Conservation (phyloP, 306 rosid genomes). For the Malus orientalis region DNA sequence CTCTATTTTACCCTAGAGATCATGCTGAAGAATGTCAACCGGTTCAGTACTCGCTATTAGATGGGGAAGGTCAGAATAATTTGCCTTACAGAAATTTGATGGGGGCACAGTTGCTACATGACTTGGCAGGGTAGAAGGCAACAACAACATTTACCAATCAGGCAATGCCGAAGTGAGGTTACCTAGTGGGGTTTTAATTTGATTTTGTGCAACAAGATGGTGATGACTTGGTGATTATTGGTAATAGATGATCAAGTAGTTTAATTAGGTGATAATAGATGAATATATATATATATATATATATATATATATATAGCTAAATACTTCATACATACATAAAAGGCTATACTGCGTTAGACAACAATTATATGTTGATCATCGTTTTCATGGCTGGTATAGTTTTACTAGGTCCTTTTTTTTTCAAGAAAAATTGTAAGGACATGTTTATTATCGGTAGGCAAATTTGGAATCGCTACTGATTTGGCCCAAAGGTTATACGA, state of each 20-base stretch:
- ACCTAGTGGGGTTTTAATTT: background rate
- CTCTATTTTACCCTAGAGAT: conserved; percentile 61
- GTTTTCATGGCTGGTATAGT: background rate
- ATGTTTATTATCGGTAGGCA: conserved; percentile 15
- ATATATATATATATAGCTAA: background rate
- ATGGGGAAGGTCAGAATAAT: conserved; percentile 46
- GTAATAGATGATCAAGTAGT: background rate
- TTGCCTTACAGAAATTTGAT: conserved; percentile 74
- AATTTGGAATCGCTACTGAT: conserved; percentile 12
- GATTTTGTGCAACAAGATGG: background rate
- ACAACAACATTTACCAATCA: background rate
- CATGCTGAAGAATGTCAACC: conserved; percentile 63
- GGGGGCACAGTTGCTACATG: conserved; percentile 81
- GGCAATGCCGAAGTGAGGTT: background rate
- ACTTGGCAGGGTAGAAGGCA: conserved; percentile 41
- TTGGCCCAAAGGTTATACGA: conserved; percentile 9
- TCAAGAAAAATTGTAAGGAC: conserved; percentile 19
- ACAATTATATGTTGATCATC: background rate
- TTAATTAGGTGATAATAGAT: conserved; percentile 6
- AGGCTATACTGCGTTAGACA: conserved; percentile 23
- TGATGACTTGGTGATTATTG: background rate
- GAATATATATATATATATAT: background rate
- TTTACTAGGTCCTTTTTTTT: background rate
- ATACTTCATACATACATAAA: conserved; percentile 30
- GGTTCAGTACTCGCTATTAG: conserved; percentile 68